A percentile compares a stretch with the other conserved stretches of the same genome.
Conservation (phyloP, 2,329 filamentous ascomycete species). For the Penicillium occitanis region DNA sequence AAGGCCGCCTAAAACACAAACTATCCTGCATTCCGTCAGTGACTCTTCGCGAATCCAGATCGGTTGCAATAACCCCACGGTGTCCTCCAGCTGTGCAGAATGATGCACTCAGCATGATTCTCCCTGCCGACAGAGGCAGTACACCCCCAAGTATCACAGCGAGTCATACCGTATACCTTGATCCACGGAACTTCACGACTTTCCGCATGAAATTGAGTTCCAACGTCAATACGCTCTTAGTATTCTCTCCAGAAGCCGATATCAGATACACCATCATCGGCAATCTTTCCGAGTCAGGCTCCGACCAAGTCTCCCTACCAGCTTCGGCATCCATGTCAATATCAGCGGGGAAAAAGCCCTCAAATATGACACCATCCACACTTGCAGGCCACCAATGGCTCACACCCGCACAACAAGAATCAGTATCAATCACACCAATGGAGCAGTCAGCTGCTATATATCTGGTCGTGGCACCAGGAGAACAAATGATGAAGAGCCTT, state of each 20-base stretch:
- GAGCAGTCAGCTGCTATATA: slow-evolving; percentile 24
- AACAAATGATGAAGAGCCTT: slow-evolving; percentile 29
- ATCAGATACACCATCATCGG: slow-evolving; percentile 29
- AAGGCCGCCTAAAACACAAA: slow-evolving; percentile 22
- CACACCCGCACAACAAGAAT: slow-evolving; percentile 30
- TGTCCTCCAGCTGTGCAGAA: slow-evolving; percentile 29
- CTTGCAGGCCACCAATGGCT: slow-evolving; percentile 23
- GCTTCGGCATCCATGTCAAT: slow-evolving; percentile 1
- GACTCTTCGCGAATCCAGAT: slow-evolving; percentile 34
- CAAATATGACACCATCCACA: background rate
- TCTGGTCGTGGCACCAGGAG: slow-evolving; percentile 31
- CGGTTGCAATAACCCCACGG: slow-evolving; percentile 30
- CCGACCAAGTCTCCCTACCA: slow-evolving; percentile 16
- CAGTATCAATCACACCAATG: slow-evolving; percentile 23
- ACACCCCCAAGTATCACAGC: slow-evolving; percentile 26
- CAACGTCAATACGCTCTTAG: slow-evolving; percentile 30
- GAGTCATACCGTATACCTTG: slow-evolving; percentile 33
- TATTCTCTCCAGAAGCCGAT: slow-evolving; percentile 32
- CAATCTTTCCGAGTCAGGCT: slow-evolving; percentile 20
- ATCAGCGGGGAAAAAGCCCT: slow-evolving; percentile 7
- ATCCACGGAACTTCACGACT: slow-evolving; percentile 35
- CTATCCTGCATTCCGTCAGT: slow-evolving; percentile 32
- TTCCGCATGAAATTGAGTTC: slow-evolving; percentile 35
- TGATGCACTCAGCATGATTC: slow-evolving; percentile 31
- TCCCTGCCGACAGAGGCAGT: slow-evolving; percentile 22